Conservation (phyloP, 2,329 filamentous ascomycete genomes). For the Aspergillus sp. region DNA sequence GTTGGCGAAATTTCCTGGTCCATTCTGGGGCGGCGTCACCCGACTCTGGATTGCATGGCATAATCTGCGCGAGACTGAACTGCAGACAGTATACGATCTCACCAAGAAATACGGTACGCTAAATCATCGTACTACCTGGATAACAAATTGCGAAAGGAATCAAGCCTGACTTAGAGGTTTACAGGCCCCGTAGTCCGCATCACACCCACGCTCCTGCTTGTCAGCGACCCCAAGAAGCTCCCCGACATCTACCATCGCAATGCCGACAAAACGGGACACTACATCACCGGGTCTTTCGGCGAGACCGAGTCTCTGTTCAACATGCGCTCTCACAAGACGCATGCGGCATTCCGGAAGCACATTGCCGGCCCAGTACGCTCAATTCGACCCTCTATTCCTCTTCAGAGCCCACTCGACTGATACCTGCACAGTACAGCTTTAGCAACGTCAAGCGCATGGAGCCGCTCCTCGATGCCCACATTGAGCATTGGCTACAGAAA, state of each 20-base stretch:
- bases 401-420: constrained; percentile 4
- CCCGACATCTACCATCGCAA: constrained; percentile 59
- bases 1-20: constrained; percentile 33
- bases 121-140: background rate
- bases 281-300: constrained; percentile 60
- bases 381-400: no score
- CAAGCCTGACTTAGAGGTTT: background rate
- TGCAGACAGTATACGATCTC: constrained; percentile 44
- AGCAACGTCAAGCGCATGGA: constrained; percentile 62
- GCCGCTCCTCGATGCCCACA: constrained; percentile 54
- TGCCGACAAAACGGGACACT: constrained; percentile 60
- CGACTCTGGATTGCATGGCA: constrained; percentile 57
- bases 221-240: constrained; percentile 56
- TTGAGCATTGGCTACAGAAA: constrained; percentile 53
- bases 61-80: constrained; percentile 52
- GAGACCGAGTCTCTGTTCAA: constrained; percentile 59
- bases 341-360: constrained; percentile 57
- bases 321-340: constrained; percentile 55
- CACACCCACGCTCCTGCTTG: constrained; percentile 55
- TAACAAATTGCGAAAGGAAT: background rate
- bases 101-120: constrained; percentile 52
- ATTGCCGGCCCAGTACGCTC: constrained; percentile 50
- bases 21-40: constrained; percentile 58
- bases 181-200: constrained; percentile 56
- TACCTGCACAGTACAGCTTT: constrained; percentile 50